Base-by-base conservation (phyloP, 495 filamentous ascomycete genomes). In the Daldinia grandis region DNA sequence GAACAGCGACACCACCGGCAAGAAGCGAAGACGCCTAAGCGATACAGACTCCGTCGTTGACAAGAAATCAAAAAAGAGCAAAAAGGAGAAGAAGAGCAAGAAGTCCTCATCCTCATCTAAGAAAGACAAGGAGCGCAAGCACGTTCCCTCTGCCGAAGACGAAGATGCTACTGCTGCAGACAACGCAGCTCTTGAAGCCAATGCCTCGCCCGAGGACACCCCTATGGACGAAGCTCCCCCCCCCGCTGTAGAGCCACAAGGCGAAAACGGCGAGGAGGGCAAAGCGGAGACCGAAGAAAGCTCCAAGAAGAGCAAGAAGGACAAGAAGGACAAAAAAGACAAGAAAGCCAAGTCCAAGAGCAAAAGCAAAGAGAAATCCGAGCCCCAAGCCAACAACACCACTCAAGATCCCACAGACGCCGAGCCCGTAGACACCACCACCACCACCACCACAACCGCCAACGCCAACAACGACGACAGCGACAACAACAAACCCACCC, bases 41-140 rank as follows among this genome's bases (percentile, higher is more conserved):
- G 59, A 70, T 9, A 50, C 58, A 5, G 61, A 74, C 35, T 25
- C 53, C 5, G 59, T 74, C 24, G 64, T 40, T 19, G 78, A 78
- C 63, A 70, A 88, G 83, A 61, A 87, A 76, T 51, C 82, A 79
- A 66, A 86, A 81, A 58, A 85, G 81, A 59, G 58, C 0, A 69
- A 69, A 79, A 59, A 85, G 81, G 56, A 62, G 4, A 59, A 72
- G 25, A 70, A 74, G 56, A 33, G 40, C 37, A 66, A 64, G 78
- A 84, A 64, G 77, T 53, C 51, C 15, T 59, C 58, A 17, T 61
- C 67, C n/a, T 59, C 58, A 17, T 61, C 67, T 14, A 69, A 74
- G 59, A 68, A 77, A 50, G 65, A 68, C 17, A 82, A 79, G 19
- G 72, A 81, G 5, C 76, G 78, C 58, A 73, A 80, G 58, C 72